Evolutionary conservation across 345 rosid species (phyloP), one percentile per base, ranked within the genome.

Genomic region (Toxicodendron radicans): DNA sequence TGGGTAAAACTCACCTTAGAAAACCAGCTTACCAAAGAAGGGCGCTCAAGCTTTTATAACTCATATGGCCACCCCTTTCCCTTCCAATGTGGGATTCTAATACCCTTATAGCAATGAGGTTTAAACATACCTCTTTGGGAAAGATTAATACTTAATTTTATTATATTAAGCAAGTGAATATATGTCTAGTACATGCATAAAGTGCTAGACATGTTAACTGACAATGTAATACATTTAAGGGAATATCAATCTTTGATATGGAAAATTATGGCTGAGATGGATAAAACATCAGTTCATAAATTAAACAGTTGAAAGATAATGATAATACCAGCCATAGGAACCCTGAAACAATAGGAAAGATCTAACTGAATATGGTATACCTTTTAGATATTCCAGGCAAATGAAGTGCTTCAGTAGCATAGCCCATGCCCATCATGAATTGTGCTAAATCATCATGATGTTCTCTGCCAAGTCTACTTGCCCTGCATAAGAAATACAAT

Each of bases 361-460:
- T 20, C 8, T 35, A 10, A 7, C 33, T 57, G 24, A 64, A 49
- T 32, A 56, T 23, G 18, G 12, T 35, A 77, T 70, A 95, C 97
- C 99, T 93, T 89, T 95, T 95, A 54, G 99, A 95, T 87, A 95
- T 89, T 78, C 99, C 99, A 80, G 99, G 97, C 62, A 95, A 87
- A 87, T 95, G 98, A 83, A 95, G 99, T 69, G 99, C 99, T 86
- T 95, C 99, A 56, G 90, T 95, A 21, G 98, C 98, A 72, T 95
- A 95, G 71, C 99, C 99, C 99, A 95, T 95, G 68, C 97, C 99
- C 79, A 93, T 85, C 97, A 95, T 85, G 80, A 95, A 95, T 68
- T 95, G 97, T 58, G 97, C 99, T 68, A 95, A 86, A 84, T 95
- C 99, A 85, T 95, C 99, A 74, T 95, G 99, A 79, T 95, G 99